Conservation (phyloP, 2,329 filamentous ascomycete species). For the Rhinocladiella mackenziei region DNA sequence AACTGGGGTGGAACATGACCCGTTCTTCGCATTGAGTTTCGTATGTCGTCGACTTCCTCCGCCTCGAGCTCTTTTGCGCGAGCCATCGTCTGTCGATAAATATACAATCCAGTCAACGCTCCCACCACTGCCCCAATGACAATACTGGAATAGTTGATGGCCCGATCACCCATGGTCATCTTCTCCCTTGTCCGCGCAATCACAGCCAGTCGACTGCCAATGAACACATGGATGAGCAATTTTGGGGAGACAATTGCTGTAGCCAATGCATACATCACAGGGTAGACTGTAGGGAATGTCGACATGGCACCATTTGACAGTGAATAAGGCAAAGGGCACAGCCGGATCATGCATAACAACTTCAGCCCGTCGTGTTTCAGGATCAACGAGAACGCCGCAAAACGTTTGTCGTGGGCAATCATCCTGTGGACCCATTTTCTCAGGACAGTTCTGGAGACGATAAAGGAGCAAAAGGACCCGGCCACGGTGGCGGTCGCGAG, state of each 20-base stretch:
- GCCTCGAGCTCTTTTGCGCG: conserved; percentile 48
- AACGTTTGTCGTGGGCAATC: conserved; percentile 77
- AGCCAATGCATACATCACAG: conserved; percentile 70
- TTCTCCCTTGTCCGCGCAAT: conserved; percentile 78
- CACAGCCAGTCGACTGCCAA: conserved; percentile 75
- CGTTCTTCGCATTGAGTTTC: conserved; percentile 35
- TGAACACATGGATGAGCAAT: conserved; percentile 85
- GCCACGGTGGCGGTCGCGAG: conserved; percentile 72
- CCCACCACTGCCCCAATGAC: conserved; percentile 67
- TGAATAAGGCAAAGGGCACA: conserved; percentile 90
- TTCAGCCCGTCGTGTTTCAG: conserved; percentile 86
- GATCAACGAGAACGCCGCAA: conserved; percentile 81
- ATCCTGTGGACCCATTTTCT: conserved; percentile 73
- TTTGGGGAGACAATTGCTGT: conserved; percentile 82
- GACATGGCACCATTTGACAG: conserved; percentile 91
- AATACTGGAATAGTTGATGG: conserved; percentile 81
- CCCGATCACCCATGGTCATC: conserved; percentile 75
- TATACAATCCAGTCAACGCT: conserved; percentile 71
- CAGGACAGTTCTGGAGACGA: conserved; percentile 74
- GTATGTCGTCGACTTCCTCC: conserved; percentile 42
- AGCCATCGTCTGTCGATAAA: conserved; percentile 64
- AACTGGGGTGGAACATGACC: conserved; percentile 27
- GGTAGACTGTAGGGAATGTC: conserved; percentile 83
- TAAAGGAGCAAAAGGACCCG: conserved; percentile 74
- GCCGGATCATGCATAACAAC: conserved; percentile 82